Evolutionary conservation across 1,139 yeast genomes (phyloP), one percentile per base, ranked within the genome.

Genomic region (Candida albicans): DNA sequence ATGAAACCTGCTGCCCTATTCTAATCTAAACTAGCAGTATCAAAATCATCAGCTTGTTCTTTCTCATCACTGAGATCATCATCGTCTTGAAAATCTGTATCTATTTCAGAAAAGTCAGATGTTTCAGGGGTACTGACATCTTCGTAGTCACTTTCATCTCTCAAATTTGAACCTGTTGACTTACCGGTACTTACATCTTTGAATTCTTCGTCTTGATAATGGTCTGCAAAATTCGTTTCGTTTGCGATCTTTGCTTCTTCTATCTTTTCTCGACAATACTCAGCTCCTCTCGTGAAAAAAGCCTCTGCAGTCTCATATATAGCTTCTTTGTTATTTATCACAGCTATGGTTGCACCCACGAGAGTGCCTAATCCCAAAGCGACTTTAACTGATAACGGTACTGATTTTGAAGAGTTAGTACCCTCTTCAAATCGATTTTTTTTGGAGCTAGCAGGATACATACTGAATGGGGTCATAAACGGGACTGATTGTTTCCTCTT

Each of bases 341-440:
- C 40, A 8, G 77, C 77, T 15, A 68, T 53, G 2, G 73, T 54
- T 13, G 75, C 75, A 1, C 77, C 77, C 1, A 65, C 53, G 1
- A 69, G 42, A 6, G 74, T 70, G 4, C 77, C 78, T 1, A 65
- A 55, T 7, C 71, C 61, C 13, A 72, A 45, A 4, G 77, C 77
- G 6, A 62, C 54, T 51, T 73, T 73, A 3, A 70, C 55, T 1
- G 76, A 64, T n/a, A 67, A 51, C 12, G 75, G 75, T 30, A 69
- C 72, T 65, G 43, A 14, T n/a, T 29, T 13, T 4, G 24, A 25
- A 8, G 6, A 6, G 48, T 47, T 49, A 43, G 51, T 43, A 36
- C 11, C 12, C 22, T 18, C 12, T 15, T 14, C 10, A 33, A 15
- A 11, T 9, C 10, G 35, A 31, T 10, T 33, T 10, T 13, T 22